A percentile compares a stretch with the other conserved stretches of the same genome.
These are phyloP conservation scores for Metschnikowia kofuensis DNA, from an alignment of 805 yeast species.

Conservation along the genomic window DNA sequence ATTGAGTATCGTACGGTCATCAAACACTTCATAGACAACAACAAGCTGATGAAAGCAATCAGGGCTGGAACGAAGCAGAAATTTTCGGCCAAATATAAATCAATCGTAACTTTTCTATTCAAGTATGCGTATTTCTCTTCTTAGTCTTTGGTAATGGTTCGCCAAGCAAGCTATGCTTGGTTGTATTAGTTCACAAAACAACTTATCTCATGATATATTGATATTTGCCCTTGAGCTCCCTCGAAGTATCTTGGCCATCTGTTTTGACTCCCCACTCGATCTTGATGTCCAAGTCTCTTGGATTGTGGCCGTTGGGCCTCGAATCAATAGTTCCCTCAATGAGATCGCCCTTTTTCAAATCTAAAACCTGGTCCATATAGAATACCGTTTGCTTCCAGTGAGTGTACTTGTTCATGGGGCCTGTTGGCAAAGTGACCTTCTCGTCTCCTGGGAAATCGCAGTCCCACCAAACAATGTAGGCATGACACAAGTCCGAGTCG, in stretches of 20 bases:
- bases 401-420: constrained; percentile 90
- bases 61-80: too few relatives aligned
- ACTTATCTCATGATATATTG: constrained; percentile 67
- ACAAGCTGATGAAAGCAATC: too few relatives aligned
- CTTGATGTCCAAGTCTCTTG: constrained; percentile 86
- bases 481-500: constrained; percentile 81
- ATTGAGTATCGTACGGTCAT: too few relatives aligned
- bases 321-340: constrained; percentile 71
- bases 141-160: too few relatives aligned
- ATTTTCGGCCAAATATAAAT: too few relatives aligned
- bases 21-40: too few relatives aligned
- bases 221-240: constrained; percentile 58
- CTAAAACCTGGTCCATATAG: constrained; percentile 79
- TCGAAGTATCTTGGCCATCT: constrained; percentile 41
- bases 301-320: constrained; percentile 73
- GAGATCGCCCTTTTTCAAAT: constrained; percentile 70
- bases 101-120: too few relatives aligned
- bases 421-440: constrained; percentile 80
- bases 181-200: too few relatives aligned
- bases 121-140: too few relatives aligned
- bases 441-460: constrained; percentile 77
- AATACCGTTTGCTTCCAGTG: constrained; percentile 99
- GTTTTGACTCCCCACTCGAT: constrained; percentile 55
- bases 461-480: constrained; percentile 92
- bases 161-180: too few relatives aligned